These are phyloP conservation scores for Rubroshorea leprosula DNA, from an alignment of 345 rosid genomes.

Conservation along the genomic window DNA sequence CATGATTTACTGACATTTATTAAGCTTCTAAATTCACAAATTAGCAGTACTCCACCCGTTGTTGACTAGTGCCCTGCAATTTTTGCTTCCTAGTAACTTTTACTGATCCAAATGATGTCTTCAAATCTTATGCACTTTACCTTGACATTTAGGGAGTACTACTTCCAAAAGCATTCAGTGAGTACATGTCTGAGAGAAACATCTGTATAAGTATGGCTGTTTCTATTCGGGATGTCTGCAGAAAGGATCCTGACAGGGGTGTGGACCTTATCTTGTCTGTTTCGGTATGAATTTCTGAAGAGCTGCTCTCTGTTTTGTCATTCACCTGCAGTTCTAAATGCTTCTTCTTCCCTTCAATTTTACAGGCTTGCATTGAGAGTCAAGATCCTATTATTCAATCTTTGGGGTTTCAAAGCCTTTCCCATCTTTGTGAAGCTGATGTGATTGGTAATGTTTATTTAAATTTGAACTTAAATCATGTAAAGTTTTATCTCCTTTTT, in stretches of 20 bases:
- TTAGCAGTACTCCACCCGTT: too few species aligned
- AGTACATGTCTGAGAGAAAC: slow-evolving; percentile 51
- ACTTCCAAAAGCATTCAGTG: slow-evolving; percentile 50
- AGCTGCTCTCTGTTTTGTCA: slow-evolving; percentile 19
- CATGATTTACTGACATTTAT: too few species aligned
- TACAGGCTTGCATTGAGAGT: slow-evolving; percentile 86
- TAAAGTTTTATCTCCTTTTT: too few species aligned
- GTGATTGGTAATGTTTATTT: slow-evolving; percentile 57
- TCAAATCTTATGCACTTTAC: neutral
- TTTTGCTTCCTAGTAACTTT: slow-evolving; percentile 3
- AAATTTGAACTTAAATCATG: slow-evolving; percentile 6
- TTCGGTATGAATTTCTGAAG: slow-evolving; percentile 51
- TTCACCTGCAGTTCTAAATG: slow-evolving; percentile 12
- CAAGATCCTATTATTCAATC: slow-evolving; percentile 62
- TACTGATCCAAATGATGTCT: neutral
- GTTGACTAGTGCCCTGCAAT: neutral
- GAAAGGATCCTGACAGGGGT: slow-evolving; percentile 88
- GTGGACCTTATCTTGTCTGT: slow-evolving; percentile 94
- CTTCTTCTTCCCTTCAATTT: slow-evolving; percentile 11
- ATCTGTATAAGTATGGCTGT: slow-evolving; percentile 76
- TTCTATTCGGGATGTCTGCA: slow-evolving; percentile 74
- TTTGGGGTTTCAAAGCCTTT: slow-evolving; percentile 91
- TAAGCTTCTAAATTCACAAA: too few species aligned
- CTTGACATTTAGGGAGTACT: slow-evolving; percentile 49
- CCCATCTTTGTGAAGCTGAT: slow-evolving; percentile 95